These are phyloP conservation scores for Leptodermis oblonga DNA, from an alignment of 257 asterid genomes.

Conservation along the genomic window DNA sequence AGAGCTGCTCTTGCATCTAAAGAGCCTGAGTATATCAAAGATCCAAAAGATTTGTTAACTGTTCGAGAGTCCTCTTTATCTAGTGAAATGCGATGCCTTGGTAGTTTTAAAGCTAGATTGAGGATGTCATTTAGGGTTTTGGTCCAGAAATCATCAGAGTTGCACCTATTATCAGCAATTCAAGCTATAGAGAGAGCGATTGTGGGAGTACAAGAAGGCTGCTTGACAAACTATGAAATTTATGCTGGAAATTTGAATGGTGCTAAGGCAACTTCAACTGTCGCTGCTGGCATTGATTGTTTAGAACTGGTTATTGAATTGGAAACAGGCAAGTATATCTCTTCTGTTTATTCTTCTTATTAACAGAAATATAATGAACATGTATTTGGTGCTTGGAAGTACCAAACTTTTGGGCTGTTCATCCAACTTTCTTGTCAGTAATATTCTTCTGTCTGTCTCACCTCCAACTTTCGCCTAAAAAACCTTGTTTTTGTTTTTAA, in stretches of 20 bases:
- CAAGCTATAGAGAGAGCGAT: conserved; percentile 88
- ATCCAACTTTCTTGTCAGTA: neutral
- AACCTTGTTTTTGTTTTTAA: no score
- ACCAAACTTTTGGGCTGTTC: neutral
- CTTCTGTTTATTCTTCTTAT: neutral
- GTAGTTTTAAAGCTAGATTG: conserved; percentile 50
- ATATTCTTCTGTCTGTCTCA: neutral
- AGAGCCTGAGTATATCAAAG: conserved; percentile 45
- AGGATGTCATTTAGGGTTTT: conserved; percentile 59
- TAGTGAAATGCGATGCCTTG: conserved; percentile 36
- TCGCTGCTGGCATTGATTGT: conserved; percentile 85
- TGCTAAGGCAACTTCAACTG: conserved; percentile 60
- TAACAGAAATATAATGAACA: neutral
- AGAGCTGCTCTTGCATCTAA: conserved; percentile 60
- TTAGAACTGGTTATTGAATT: conserved; percentile 70
- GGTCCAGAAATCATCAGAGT: conserved; percentile 58
- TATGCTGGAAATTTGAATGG: conserved; percentile 51
- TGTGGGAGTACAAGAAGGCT: conserved; percentile 68
- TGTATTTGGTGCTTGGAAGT: neutral
- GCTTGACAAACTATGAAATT: conserved; percentile 57
- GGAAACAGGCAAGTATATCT: conserved; percentile 51
- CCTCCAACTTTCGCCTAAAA: no score
- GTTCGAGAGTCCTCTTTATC: conserved; percentile 25
- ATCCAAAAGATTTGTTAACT: conserved; percentile 31
- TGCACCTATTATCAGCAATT: conserved; percentile 58